Base-by-base conservation (phyloP, 2,329 filamentous ascomycete genomes). In the Aureobasidium uvarum region DNA sequence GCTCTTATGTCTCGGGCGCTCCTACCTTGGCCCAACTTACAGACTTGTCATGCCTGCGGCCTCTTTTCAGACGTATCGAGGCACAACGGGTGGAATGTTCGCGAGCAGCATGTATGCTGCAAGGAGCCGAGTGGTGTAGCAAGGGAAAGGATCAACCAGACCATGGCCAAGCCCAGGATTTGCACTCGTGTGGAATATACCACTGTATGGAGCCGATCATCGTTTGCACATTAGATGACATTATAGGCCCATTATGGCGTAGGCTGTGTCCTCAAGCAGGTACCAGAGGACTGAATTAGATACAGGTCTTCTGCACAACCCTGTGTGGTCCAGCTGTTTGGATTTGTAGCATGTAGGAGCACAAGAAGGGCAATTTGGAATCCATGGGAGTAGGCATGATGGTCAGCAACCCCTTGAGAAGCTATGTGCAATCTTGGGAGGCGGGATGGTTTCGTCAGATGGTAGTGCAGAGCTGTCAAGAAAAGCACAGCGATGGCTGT, bases 91-190 rank as follows among this genome's bases (percentile, higher is more conserved):
- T n/a, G 45, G 33, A 51, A 51, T 51, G 45, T 20, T 62, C 33
- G 14, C n/a, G 18, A 41, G 41, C 43, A 46, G 43, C 20, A 31
- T 50, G 23, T 31, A 54, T 36, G 20, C 63, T 59, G 63, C 54
- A 59, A 65, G 63, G 63, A 58, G 31, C 52, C 45, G n/a, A 14
- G 11, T 38, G 18, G 59, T 63, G 48, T 63, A 50, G 36, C 41
- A 51, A 62, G 36, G 36, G 58, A 18, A 41, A 33, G 58, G 18
- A 20, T 41, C 46, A 31, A 48, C 20, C 10, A 62, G 41, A 50
- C 20, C 23, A 4, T 31, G 14, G 41, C 20, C 13, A 50, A 11
- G 7, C 20, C n/a, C 5, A 5, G 45, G 23, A 41, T 28, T 62
- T 20, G 23, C 18, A 62, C n/a, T 41, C 36, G 60, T 33, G 45